Base-by-base conservation (phyloP, 805 yeast genomes). In the Yamadazyma sp. region DNA sequence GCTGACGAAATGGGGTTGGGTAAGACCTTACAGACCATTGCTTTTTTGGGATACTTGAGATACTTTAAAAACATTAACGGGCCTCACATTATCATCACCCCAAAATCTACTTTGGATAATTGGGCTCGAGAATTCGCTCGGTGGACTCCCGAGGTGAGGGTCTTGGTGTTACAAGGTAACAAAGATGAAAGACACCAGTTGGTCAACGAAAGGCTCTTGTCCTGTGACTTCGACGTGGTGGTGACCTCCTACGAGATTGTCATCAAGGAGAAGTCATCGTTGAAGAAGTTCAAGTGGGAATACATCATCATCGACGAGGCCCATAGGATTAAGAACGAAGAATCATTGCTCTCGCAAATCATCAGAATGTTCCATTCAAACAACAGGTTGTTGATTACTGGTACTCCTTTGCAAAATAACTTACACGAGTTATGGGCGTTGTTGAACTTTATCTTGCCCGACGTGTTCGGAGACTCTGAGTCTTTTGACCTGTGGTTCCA, bases 1-100 rank as follows among this genome's bases (percentile, higher is more conserved):
- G 99, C 99, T 9, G 99, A 91, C 63, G 99, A 91, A 59, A 91
- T 93, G 99, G 99, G 99, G 3, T 71, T 91, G 27, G 99, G 99
- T 40, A 91, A 91, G 61, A 91, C 99, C 4, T 67, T 93, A 40
- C 99, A 91, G 62, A 91, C 98, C 0, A 88, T 91, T 32, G 78
- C 98, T 1, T 93, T 91, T 52, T 64, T 91, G 33, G 98, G 97
- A 0, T 88, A 85, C 57, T 62, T 93, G 43, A 75, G 97, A 46
- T 88, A 87, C 55, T 69, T 81, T 38, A 80, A 80, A 50, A 75
- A 79, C 19, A 75, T 90, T 11, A 84, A 82, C 44, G 99, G 99
- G 0, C 99, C 99, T 0, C 87, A 83, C 54, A 77, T 93, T 31
- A 80, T 93, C 18, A 83, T 91, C 42, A 98, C 90, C 2, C 99